Conservation (phyloP, 257 asterid genomes). For the Datura wrightii region DNA sequence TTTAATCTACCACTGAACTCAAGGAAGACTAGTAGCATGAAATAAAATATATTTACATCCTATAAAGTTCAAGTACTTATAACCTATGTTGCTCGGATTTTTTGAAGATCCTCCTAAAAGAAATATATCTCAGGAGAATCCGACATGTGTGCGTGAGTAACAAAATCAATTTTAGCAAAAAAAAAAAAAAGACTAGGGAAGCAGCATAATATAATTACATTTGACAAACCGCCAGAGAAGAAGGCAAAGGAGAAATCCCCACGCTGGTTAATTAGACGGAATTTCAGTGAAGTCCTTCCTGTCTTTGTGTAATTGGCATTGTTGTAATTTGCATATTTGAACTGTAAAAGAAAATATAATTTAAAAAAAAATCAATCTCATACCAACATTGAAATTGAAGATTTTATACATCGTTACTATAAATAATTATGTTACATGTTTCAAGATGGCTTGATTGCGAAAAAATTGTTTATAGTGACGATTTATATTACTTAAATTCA, state of each 20-base stretch:
- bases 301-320: slow-evolving; percentile 39
- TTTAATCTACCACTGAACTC: too few relatives aligned
- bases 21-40: background rate
- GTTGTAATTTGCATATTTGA: slow-evolving; percentile 57
- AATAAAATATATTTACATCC: background rate
- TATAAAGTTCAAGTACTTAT: background rate
- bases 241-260: slow-evolving; percentile 77
- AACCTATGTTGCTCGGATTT: background rate
- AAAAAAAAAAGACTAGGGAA: too few relatives aligned
- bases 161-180: too few relatives aligned
- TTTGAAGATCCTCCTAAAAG: background rate
- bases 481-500: background rate
- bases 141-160: too few relatives aligned
- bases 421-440: too few relatives aligned
- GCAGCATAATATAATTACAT: slow-evolving; percentile 34
- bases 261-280: slow-evolving; percentile 62
- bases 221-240: slow-evolving; percentile 72
- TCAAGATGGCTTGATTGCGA: background rate
- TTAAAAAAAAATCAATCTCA: background rate
- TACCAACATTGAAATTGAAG: background rate
- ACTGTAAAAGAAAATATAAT: slow-evolving; percentile 36
- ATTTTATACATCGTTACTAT: too few relatives aligned
- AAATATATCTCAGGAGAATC: too few relatives aligned
- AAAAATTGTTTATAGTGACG: background rate
- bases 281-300: slow-evolving; percentile 51